These are phyloP conservation scores for Globisporangium middletonii DNA, from an alignment of 352 stramenopile species.

Conservation along the genomic window DNA sequence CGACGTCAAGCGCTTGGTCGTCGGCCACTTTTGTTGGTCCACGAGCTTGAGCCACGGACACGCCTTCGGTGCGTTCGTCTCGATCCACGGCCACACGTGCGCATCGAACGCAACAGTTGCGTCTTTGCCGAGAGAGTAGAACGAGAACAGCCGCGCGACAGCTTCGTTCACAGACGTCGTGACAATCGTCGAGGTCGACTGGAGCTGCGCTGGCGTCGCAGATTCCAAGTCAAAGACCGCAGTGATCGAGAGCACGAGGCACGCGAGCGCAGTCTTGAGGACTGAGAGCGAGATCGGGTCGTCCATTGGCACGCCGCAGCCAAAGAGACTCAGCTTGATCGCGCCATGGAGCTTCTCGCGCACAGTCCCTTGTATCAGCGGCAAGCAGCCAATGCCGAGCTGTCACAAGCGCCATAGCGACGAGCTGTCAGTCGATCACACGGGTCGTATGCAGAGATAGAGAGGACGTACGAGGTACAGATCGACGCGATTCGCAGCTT, in stretches of 20 bases:
- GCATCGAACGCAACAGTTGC: slow-evolving; percentile 26
- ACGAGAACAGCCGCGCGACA: slow-evolving; percentile 38
- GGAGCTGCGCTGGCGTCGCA: slow-evolving; percentile 38
- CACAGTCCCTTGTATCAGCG: slow-evolving; percentile 42
- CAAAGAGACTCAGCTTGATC: slow-evolving; percentile 44
- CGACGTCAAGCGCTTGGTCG: slow-evolving; percentile 34
- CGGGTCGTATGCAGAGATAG: neutral
- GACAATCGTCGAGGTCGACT: slow-evolving; percentile 51
- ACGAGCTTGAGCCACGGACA: slow-evolving; percentile 69
- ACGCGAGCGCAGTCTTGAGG: slow-evolving; percentile 33
- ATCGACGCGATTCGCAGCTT: slow-evolving; percentile 44
- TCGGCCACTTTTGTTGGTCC: slow-evolving; percentile 65
- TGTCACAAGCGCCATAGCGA: slow-evolving; percentile 6
- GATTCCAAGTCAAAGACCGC: slow-evolving; percentile 62
- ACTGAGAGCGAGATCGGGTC: slow-evolving; percentile 33
- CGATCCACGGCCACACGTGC: slow-evolving; percentile 59
- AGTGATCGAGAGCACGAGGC: slow-evolving; percentile 46
- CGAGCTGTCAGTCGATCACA: neutral
- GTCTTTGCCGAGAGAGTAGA: slow-evolving; percentile 33
- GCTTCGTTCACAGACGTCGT: slow-evolving; percentile 50
- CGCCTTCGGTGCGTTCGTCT: slow-evolving; percentile 39
- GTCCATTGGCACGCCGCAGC: slow-evolving; percentile 24
- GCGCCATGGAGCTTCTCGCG: slow-evolving; percentile 56
- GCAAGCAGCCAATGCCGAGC: slow-evolving; percentile 49
- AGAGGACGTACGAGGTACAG: slow-evolving; percentile 40